phyloP scores from a whole-genome alignment of 495 filamentous ascomycete genomes.

The Cudoniella acicularis region DNA sequence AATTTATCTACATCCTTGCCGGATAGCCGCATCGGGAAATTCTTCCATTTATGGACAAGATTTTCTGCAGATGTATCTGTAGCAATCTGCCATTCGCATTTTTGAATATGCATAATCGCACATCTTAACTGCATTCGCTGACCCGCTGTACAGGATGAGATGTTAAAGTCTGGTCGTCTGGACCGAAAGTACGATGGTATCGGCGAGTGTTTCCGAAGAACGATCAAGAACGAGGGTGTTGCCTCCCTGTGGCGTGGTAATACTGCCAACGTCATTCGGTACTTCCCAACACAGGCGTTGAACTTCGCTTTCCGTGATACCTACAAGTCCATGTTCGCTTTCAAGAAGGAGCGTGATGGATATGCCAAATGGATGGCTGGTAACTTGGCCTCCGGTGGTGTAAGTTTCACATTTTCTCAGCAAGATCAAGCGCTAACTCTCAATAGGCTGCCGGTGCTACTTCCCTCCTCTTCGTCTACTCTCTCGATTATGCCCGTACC shows the following conservation, averaged over 20 bases:
- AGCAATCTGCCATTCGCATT: too few species aligned
- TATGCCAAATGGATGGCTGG: conserved; percentile 99
- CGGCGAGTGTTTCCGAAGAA: conserved; percentile 88
- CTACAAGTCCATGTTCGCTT: conserved; percentile 99
- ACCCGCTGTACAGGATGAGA: conserved; percentile 79
- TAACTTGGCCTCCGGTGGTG: conserved; percentile 99
- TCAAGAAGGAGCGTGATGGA: conserved; percentile 99
- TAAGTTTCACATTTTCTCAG: conserved; percentile 46
- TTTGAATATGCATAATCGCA: too few species aligned
- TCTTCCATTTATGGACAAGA: background rate
- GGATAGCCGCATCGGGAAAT: conserved; percentile 16
- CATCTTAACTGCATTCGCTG: conserved; percentile 18
- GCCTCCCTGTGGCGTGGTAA: conserved; percentile 97
- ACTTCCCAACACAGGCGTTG: conserved; percentile 99
- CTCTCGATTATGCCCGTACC: conserved; percentile 99
- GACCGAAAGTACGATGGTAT: conserved; percentile 96
- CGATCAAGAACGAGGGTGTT: conserved; percentile 73
- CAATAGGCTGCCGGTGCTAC: conserved; percentile 94
- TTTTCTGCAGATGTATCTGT: too few species aligned
- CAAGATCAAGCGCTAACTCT: conserved; percentile 28
- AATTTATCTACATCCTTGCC: conserved; percentile 7
- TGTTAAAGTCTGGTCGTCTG: conserved; percentile 97
- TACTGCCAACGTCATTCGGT: conserved; percentile 99
- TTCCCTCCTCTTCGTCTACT: conserved; percentile 99
- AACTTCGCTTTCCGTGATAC: conserved; percentile 99